Percentiles rank a stretch among this genome's conserved stretches.
phyloP scores from a whole-genome alignment of 805 yeast genomes.

The Pichia insulana region DNA sequence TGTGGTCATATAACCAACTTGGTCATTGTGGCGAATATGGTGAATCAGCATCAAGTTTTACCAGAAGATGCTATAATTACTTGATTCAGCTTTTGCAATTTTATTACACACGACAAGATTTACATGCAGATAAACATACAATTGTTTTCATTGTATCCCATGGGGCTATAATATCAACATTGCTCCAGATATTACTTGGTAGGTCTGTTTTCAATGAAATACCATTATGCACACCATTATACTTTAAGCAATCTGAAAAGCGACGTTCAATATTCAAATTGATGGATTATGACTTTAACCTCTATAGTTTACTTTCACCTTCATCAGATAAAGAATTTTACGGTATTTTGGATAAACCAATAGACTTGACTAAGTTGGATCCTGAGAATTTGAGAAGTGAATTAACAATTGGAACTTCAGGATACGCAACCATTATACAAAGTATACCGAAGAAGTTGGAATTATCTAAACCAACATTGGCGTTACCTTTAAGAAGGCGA shows the following conservation, averaged over 20 bases:
- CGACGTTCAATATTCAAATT: slow-evolving; percentile 21
- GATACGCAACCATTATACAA: slow-evolving; percentile 18
- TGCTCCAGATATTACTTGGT: slow-evolving; percentile 31
- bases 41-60: slow-evolving; percentile 31
- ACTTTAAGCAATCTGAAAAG: slow-evolving; percentile 22
- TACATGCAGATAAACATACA: slow-evolving; percentile 25
- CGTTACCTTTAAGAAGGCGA: slow-evolving; percentile 5
- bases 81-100: slow-evolving; percentile 27
- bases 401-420: slow-evolving; percentile 17
- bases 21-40: slow-evolving; percentile 38
- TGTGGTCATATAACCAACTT: slow-evolving; percentile 28
- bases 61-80: slow-evolving; percentile 28
- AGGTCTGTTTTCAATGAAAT: slow-evolving; percentile 33
- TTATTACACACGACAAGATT: slow-evolving; percentile 20
- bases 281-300: slow-evolving; percentile 28
- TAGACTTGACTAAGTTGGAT: slow-evolving; percentile 22
- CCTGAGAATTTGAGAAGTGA: slow-evolving; percentile 21
- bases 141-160: slow-evolving; percentile 32
- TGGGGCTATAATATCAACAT: slow-evolving; percentile 35
- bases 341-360: slow-evolving; percentile 17
- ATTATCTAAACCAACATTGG: background rate
- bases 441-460: slow-evolving; percentile 12
- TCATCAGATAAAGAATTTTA: slow-evolving; percentile 21
- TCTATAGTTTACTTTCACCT: slow-evolving; percentile 21
- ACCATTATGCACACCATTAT: slow-evolving; percentile 30